Evolutionary conservation across 1,284 basidiomycete genomes (phyloP).

Genomic region (Apiotrichum domesticum): DNA sequence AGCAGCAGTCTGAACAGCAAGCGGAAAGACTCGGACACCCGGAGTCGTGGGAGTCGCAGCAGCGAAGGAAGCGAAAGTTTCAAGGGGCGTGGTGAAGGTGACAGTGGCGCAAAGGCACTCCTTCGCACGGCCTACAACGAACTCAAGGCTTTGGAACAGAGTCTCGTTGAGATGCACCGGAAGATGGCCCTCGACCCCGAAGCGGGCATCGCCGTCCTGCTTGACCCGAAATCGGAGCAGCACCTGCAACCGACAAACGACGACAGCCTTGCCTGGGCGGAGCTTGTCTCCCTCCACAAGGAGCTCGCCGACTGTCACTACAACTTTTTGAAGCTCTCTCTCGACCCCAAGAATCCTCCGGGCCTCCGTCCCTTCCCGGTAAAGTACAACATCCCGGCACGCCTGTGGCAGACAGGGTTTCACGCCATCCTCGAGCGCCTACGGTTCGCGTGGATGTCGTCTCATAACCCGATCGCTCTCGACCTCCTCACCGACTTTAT

Average conservation of each 20-base stretch:
- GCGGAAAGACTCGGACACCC: slow-evolving; percentile 33
- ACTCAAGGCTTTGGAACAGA: slow-evolving; percentile 43
- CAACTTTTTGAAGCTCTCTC: slow-evolving; percentile 75
- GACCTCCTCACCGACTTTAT: slow-evolving; percentile 86
- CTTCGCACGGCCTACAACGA: slow-evolving; percentile 45
- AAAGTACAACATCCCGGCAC: slow-evolving; percentile 89
- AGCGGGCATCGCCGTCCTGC: slow-evolving; percentile 28
- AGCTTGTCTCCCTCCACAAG: slow-evolving; percentile 45
- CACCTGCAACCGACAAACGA: slow-evolving; percentile 14
- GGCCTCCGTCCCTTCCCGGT: slow-evolving; percentile 81
- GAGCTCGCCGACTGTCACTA: slow-evolving; percentile 78
- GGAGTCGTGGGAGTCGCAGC: slow-evolving; percentile 39
- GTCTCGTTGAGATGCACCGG: slow-evolving; percentile 46
- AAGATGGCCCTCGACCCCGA: slow-evolving; percentile 43
- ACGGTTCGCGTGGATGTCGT: slow-evolving; percentile 61
- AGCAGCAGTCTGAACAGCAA: slow-evolving; percentile 22
- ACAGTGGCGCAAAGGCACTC: slow-evolving; percentile 46
- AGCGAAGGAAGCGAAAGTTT: slow-evolving; percentile 49
- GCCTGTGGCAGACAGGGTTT: slow-evolving; percentile 88
- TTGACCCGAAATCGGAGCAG: slow-evolving; percentile 20
- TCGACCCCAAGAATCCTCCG: slow-evolving; percentile 77
- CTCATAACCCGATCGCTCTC: slow-evolving; percentile 37
- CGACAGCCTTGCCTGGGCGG: slow-evolving; percentile 40
- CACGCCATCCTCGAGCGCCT: slow-evolving; percentile 84
- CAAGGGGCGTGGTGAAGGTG: slow-evolving; percentile 43